Percentiles rank a stretch among this genome's conserved stretches.
phyloP scores from a whole-genome alignment of 1,139 yeast genomes.

The Kodamaea arcana region DNA sequence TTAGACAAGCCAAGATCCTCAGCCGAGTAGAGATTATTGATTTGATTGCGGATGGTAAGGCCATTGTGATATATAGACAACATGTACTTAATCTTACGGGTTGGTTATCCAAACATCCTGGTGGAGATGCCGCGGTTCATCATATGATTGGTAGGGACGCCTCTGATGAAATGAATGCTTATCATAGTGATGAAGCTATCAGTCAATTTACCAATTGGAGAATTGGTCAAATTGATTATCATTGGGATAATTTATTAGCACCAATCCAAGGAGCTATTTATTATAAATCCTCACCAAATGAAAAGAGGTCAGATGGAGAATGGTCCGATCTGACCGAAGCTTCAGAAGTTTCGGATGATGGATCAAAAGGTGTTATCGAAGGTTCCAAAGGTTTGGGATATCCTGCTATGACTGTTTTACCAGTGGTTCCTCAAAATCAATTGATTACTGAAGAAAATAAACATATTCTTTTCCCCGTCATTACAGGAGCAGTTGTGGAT shows the following conservation, averaged over 20 bases:
- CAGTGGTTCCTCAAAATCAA: constrained; percentile 49
- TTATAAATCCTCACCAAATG: constrained; percentile 12
- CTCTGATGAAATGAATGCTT: constrained; percentile 84
- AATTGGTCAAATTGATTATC: constrained; percentile 57
- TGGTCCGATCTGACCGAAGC: constrained; percentile 2
- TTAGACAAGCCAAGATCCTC: background rate
- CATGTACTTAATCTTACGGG: constrained; percentile 59
- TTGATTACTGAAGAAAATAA: constrained; percentile 35
- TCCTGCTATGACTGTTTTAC: constrained; percentile 34
- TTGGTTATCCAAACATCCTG: constrained; percentile 80
- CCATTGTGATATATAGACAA: constrained; percentile 62
- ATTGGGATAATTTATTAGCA: constrained; percentile 75
- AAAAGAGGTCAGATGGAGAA: constrained; percentile 5
- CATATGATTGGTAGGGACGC: constrained; percentile 91
- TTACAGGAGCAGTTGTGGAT: constrained; percentile 37
- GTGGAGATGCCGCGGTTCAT: constrained; percentile 79
- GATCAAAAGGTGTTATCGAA: constrained; percentile 2
- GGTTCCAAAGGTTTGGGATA: constrained; percentile 30
- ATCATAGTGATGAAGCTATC: constrained; percentile 62
- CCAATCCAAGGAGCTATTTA: constrained; percentile 84
- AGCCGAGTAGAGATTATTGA: constrained; percentile 26
- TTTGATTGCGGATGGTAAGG: constrained; percentile 62
- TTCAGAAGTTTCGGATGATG: background rate
- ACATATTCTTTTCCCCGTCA: constrained; percentile 35
- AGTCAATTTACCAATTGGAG: constrained; percentile 48